Conservation (phyloP, 345 rosid genomes). For the Xanthoceras sorbifolium region DNA sequence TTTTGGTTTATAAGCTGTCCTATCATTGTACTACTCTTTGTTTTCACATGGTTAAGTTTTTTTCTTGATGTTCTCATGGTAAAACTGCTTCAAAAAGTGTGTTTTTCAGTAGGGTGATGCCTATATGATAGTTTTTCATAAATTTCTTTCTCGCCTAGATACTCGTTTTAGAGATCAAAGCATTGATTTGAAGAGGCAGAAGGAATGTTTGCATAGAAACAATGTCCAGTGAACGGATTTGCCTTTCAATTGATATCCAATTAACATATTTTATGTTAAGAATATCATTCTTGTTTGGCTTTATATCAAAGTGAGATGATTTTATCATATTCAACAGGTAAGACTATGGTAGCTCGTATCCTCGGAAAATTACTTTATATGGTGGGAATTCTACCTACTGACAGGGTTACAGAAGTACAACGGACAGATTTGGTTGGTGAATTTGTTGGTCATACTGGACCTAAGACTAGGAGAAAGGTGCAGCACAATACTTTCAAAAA, state of each 20-base stretch:
- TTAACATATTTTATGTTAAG: background rate
- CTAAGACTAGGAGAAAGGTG: slow-evolving; percentile 95
- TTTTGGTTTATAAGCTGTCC: background rate
- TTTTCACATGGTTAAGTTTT: background rate
- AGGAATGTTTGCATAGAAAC: background rate
- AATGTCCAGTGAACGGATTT: background rate
- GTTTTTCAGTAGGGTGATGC: background rate
- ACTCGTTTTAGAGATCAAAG: background rate
- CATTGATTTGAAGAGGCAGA: slow-evolving; percentile 1
- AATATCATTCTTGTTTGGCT: background rate
- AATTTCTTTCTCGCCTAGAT: background rate
- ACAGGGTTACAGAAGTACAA: slow-evolving; percentile 85
- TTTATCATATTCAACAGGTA: slow-evolving; percentile 51
- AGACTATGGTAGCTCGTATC: slow-evolving; percentile 97
- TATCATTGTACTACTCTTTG: background rate
- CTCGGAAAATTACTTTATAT: slow-evolving; percentile 88
- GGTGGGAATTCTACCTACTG: slow-evolving; percentile 92
- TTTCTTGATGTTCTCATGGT: background rate
- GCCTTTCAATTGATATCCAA: background rate
- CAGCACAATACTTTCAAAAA: background rate
- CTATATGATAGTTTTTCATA: background rate
- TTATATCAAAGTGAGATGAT: slow-evolving; percentile 5
- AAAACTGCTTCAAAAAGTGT: background rate
- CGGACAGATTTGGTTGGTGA: slow-evolving; percentile 99
- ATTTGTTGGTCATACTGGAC: slow-evolving; percentile 98